Base-by-base conservation (phyloP, 441 rosid species). In the Flueggea neowawraea region DNA sequence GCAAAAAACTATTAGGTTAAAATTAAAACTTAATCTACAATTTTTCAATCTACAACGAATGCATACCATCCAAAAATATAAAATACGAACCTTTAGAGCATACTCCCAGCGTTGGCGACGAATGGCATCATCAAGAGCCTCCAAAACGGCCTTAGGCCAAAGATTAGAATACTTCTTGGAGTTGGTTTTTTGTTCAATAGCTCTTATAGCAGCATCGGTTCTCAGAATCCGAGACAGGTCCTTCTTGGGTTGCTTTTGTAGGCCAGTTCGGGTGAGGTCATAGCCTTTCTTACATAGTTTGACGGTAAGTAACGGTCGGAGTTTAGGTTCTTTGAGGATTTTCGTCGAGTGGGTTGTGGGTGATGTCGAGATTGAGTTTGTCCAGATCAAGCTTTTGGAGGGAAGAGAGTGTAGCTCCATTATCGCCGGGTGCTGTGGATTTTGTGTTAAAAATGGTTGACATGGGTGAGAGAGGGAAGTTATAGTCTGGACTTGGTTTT, bases 111-210 rank as follows among this genome's bases (percentile, higher is more conserved):
- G 80, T 47, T 84, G 80, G 39, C 81, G 79, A 44, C 60, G 73
- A 13, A 83, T 75, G 8, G 93, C 96, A 2, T 79, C 98, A 32
- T 87, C 91, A 44, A 86, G 90, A 60, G 96, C 93, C 67, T 89
- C 95, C 77, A 92, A 75, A 52, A 92, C 86, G 64, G 95, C 87
- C 75, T 80, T 92, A 55, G 98, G 94, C 91, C 88, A 82, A 52
- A 89, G 76, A 16, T 74, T 83, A 6, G 33, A 76, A 76, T 87
- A 73, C 85, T 87, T 87, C 58, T 70, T 78, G 4, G 98, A 87
- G 66, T 82, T 80, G 28, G 90, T 84, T 72, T 89, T 91, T 75
- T 58, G 82, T 75, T 83, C 96, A 10, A 91, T 80, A 49, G 81
- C 80, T 57, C 78, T 70, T 12, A 86, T 78, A 44, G 95, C 90